phyloP scores from a whole-genome alignment of 2,329 filamentous ascomycete genomes.

The Parafenestella ontariensis region DNA sequence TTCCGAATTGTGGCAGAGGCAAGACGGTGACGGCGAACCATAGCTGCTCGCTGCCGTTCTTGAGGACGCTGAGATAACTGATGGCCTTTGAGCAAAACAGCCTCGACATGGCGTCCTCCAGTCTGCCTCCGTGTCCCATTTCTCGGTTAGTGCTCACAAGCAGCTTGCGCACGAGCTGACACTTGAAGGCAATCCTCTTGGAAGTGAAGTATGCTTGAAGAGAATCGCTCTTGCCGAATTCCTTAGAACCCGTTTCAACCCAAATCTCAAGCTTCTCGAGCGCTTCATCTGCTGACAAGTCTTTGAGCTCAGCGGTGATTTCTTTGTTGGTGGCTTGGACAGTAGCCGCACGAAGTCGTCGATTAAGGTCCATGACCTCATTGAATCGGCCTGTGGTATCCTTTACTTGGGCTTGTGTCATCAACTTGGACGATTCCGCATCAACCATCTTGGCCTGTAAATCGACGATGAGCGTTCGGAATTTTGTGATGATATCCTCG shows the following conservation, averaged over 20 bases:
- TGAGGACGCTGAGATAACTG: slow-evolving; percentile 85
- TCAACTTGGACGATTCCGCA: slow-evolving; percentile 87
- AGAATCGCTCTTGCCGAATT: slow-evolving; percentile 73
- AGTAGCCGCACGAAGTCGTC: slow-evolving; percentile 89
- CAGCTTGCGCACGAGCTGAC: slow-evolving; percentile 45
- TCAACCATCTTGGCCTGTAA: slow-evolving; percentile 89
- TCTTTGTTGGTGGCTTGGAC: slow-evolving; percentile 93
- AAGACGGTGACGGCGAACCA: slow-evolving; percentile 80
- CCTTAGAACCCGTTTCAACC: slow-evolving; percentile 63
- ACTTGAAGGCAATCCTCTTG: slow-evolving; percentile 88
- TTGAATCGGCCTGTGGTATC: slow-evolving; percentile 87
- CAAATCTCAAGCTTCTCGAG: slow-evolving; percentile 82
- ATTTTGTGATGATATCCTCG: slow-evolving; percentile 87
- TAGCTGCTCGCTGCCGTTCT: slow-evolving; percentile 83
- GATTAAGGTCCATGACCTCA: slow-evolving; percentile 95
- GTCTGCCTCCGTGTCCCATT: slow-evolving; percentile 69
- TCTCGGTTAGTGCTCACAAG: slow-evolving; percentile 57
- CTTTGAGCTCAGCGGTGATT: slow-evolving; percentile 86
- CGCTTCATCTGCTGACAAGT: slow-evolving; percentile 87
- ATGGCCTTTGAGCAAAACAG: slow-evolving; percentile 70
- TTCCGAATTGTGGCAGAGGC: slow-evolving; percentile 77
- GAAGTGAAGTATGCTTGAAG: slow-evolving; percentile 89
- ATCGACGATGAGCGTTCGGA: slow-evolving; percentile 85
- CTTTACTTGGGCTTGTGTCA: slow-evolving; percentile 91
- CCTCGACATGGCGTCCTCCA: slow-evolving; percentile 80